phyloP scores from a whole-genome alignment of 2,329 filamentous ascomycete species.

The Talaromyces rugulosus region DNA sequence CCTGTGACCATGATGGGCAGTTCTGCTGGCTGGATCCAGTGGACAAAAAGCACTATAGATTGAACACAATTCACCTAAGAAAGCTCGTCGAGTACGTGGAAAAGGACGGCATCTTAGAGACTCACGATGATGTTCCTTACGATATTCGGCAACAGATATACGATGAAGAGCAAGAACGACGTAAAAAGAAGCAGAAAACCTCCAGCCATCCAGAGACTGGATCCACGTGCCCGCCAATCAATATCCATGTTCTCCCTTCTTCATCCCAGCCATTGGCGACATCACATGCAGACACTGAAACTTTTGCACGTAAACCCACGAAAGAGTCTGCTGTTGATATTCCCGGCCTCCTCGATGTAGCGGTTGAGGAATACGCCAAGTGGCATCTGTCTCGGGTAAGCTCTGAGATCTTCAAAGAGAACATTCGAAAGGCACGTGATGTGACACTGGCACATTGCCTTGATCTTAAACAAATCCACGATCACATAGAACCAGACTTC shows the following conservation, averaged over 20 bases:
- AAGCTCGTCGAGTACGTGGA: background rate
- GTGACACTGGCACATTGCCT: background rate
- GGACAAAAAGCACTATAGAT: constrained; percentile 2
- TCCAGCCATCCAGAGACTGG: background rate
- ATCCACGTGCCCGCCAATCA: background rate
- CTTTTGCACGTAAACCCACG: background rate
- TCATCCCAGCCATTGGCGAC: background rate
- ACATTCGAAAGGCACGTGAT: background rate
- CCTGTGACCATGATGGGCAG: background rate
- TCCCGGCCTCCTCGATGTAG: background rate
- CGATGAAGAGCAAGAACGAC: background rate
- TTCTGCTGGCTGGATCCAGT: background rate
- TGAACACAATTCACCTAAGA: background rate
- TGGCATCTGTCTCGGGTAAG: background rate
- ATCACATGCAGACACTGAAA: background rate
- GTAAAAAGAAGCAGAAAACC: background rate
- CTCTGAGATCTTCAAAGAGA: background rate
- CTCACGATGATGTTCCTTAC: background rate
- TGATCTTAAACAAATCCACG: background rate
- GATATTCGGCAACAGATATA: background rate
- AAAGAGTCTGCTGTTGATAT: background rate
- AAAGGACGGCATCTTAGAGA: background rate
- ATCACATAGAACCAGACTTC: background rate
- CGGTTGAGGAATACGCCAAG: background rate
- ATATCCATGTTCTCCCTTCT: background rate